Base-by-base conservation (phyloP, 371 early-diverging fungal genomes). In the Mortierella polycephala region DNA sequence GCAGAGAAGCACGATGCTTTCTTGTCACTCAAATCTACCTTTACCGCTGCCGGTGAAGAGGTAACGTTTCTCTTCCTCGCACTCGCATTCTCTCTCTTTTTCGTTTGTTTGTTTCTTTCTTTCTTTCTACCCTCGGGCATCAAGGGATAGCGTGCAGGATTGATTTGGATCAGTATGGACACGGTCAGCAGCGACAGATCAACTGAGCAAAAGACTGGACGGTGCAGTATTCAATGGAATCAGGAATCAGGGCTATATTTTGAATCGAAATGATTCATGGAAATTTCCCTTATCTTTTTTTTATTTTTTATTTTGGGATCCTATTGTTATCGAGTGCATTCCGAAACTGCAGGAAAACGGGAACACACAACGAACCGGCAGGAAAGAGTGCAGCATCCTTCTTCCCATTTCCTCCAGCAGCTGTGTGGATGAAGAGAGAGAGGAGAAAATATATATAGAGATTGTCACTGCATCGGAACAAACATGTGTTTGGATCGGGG, bases 1-100 rank as follows among this genome's bases (percentile, higher is more conserved):
- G 99, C 99, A 67, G 98, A 98, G 87, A 99, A 99, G 90, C 99
- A 99, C 86, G 98, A 99, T 88, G 91, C 95, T 56, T 99, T 99
- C 91, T 85, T 98, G 81, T 90, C 93, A 23, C 84, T 98, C 54
- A 93, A 94, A 81, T 87, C 89, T 49, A 84, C 75, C 60, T 91
- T 90, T 62, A 87, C 87, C 61, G 85, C 90, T 69, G 93, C 93
- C 41, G 88, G 93, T 67, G 96, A 95, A 82, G 92, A 95, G 88
- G 89, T 90, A 83, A 56, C 39, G 39, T 46, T 41, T 47, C 5
- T 41, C 12, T 14, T 1, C 6, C 20, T 50, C 16, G 20, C 11
- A 50, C 51, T 18, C n/a, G 10, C 20, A 11, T 11, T 14, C 30
- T 30, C 30, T 30, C 30, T 30, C 30, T 30, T n/a, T n/a, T n/a